Evolutionary conservation across 208 protist genomes (phyloP), one percentile per base, ranked within the genome.

Genomic region (Baffinella frigidus): DNA sequence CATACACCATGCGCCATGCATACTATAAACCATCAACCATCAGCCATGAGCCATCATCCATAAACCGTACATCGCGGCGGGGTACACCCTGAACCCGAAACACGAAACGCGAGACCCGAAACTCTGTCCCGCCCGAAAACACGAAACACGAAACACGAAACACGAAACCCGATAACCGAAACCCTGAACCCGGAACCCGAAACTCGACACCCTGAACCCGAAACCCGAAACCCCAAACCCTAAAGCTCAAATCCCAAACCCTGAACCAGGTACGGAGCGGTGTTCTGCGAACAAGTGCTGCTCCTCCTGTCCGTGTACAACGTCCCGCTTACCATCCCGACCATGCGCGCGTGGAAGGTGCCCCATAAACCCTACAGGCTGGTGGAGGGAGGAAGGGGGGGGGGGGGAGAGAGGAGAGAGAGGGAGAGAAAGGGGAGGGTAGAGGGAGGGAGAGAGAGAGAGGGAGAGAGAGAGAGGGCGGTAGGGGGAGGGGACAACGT

Each of bases 231-330:
- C 48, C 48, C 48, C 17, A 56, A 56, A 56, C 48, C 48, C 48
- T 56, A 56, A 56, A 7, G 11, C 48, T 56, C n/a, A 56, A 56
- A 56, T 17, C 48, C 48, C 17, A 56, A 56, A 56, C 48, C 48
- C 48, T 56, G 17, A 56, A 56, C 48, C 77, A 87, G 77, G 48
- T 87, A 87, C 38, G 77, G 77, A 17, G 77, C 77, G 39, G 77
- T 87, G 48, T 87, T 87, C 38, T 87, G 77, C 44, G 77, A 87
- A 41, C 77, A 87, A n/a, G 20, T 87, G 3, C 77, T 87, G 4
- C 77, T 87, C 77, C 44, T 87, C 33, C 77, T 87, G 27, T 87
- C 77, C 27, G 77, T 87, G 39, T 87, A 87, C 77, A 87, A 87
- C 77, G 77, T 87, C 44, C 77, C 77, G 27, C 77, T 87, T 33